Evolutionary conservation across 345 rosid genomes (phyloP).

Genomic region (Eucalyptus shirleyi): DNA sequence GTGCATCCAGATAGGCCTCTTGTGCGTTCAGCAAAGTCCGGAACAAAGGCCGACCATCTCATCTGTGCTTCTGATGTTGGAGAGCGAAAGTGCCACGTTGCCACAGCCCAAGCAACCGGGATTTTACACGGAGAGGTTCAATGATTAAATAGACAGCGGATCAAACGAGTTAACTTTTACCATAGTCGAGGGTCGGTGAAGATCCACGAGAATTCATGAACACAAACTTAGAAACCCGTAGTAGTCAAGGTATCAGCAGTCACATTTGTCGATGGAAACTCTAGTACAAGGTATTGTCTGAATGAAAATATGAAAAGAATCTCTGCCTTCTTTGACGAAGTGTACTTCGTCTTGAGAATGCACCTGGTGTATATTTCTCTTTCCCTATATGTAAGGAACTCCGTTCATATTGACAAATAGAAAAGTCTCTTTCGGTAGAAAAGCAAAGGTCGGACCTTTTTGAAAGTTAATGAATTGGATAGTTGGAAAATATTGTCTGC

Average conservation of each 20-base stretch:
- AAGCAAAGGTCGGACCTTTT: not conserved
- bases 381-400: not conserved
- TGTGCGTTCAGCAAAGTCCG: not conserved
- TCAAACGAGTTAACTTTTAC: not conserved
- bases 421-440: not conserved
- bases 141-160: not conserved
- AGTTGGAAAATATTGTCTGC: not conserved
- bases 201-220: not conserved
- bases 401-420: not conserved
- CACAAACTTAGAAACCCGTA: not conserved
- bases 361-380: not conserved
- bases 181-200: not conserved
- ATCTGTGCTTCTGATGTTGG: not conserved
- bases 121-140: not conserved
- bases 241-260: not conserved
- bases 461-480: not conserved
- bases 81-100: not conserved
- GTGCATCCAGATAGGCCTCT: not conserved
- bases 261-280: not conserved
- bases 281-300: not conserved
- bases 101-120: not conserved
- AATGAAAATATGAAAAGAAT: not conserved
- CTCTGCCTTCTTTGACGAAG: not conserved
- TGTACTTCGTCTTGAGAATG: not conserved
- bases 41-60: not conserved